Evolutionary conservation across 345 rosid genomes (phyloP).

Genomic region (Sisymbrium altissimum): DNA sequence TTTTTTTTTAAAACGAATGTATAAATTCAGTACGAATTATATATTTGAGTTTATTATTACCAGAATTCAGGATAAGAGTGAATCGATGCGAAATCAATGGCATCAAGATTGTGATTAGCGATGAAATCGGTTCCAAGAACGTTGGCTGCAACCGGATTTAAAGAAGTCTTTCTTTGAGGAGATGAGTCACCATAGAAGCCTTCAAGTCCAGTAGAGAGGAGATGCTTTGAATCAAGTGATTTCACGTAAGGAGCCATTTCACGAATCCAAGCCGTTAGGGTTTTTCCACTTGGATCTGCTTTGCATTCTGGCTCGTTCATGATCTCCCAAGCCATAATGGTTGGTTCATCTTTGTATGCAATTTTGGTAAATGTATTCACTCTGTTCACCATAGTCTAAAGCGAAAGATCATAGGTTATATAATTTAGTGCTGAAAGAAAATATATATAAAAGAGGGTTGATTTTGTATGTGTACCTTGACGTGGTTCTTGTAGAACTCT

Average conservation of each 20-base stretch:
- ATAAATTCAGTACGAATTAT: background rate
- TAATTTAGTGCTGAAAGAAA: background rate
- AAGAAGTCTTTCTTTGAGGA: constrained; percentile 34
- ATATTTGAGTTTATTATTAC: constrained; percentile 28
- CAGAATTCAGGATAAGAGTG: constrained; percentile 72
- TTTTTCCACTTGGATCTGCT: constrained; percentile 49
- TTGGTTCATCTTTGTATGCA: constrained; percentile 69
- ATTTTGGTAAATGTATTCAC: constrained; percentile 54
- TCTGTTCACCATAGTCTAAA: constrained; percentile 58
- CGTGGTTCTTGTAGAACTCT: constrained; percentile 26
- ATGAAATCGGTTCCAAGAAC: constrained; percentile 66
- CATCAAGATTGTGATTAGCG: constrained; percentile 48
- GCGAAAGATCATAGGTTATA: background rate
- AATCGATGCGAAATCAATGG: constrained; percentile 62
- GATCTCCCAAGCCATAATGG: constrained; percentile 85
- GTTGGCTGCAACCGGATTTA: constrained; percentile 32
- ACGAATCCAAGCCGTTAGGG: constrained; percentile 52
- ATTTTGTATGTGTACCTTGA: constrained; percentile 20
- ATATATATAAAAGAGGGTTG: background rate
- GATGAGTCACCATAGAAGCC: constrained; percentile 66
- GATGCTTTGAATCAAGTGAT: constrained; percentile 55
- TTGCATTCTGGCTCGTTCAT: constrained; percentile 73
- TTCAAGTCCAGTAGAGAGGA: constrained; percentile 66
- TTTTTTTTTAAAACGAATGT: background rate
- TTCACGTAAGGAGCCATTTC: constrained; percentile 71